A percentile compares a stretch with the other conserved stretches of the same genome.
Conservation (phyloP, 192 early-diverging fungal species). For the Entomortierella parvispora region DNA sequence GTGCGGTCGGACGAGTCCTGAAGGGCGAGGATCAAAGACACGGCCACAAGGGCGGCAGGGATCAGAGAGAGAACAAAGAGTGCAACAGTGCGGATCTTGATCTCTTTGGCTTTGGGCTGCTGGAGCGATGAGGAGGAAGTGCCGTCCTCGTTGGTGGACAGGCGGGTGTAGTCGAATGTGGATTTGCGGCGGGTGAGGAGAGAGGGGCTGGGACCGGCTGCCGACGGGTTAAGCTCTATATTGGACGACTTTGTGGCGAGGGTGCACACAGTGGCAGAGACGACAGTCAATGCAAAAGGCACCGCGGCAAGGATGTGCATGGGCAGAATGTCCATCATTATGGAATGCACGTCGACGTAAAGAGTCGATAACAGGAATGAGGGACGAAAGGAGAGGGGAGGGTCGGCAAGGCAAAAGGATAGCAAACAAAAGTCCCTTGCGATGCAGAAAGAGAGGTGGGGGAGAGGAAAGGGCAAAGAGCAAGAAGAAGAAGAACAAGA, state of each 20-base stretch:
- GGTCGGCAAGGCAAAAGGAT: background rate
- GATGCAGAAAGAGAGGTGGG: background rate
- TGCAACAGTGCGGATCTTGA: constrained; percentile 32
- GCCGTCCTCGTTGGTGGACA: constrained; percentile 6
- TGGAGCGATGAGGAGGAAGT: background rate
- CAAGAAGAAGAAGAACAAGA: too few species aligned
- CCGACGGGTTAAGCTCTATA: constrained; percentile 16
- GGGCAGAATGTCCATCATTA: constrained; percentile 21
- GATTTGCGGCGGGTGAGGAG: constrained; percentile 23
- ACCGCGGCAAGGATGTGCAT: constrained; percentile 28
- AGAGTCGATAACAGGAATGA: background rate
- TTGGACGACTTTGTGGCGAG: constrained; percentile 25
- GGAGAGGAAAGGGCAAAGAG: too few species aligned
- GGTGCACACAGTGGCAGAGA: constrained; percentile 17
- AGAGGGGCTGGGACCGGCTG: background rate
- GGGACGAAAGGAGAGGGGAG: constrained; percentile 2
- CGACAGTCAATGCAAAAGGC: constrained; percentile 21
- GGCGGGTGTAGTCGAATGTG: constrained; percentile 39
- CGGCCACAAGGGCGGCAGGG: constrained; percentile 15
- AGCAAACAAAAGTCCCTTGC: background rate
- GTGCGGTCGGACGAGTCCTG: constrained; percentile 15
- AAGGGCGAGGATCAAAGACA: constrained; percentile 16
- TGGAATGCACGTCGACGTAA: background rate
- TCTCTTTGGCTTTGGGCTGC: constrained; percentile 32
- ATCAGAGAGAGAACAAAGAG: constrained; percentile 30